Conservation (phyloP, 2,329 filamentous ascomycete genomes). For the Scytalidium lignicola region DNA sequence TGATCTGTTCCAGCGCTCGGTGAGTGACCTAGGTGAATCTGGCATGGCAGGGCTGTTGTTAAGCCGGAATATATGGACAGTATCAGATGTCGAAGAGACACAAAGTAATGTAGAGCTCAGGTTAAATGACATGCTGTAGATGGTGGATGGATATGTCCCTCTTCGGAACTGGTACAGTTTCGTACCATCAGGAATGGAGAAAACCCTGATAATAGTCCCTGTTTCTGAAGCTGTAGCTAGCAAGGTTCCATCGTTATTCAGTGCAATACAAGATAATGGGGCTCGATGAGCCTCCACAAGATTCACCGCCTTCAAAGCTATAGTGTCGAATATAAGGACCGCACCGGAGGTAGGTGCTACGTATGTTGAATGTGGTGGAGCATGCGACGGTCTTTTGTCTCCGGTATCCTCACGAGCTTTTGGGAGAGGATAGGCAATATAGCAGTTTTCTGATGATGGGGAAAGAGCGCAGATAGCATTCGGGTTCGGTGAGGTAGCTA, state of each 20-base stretch:
- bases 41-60: slow-evolving; percentile 32
- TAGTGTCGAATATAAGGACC: slow-evolving; percentile 86
- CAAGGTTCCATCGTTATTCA: slow-evolving; percentile 88
- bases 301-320: slow-evolving; percentile 86
- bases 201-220: slow-evolving; percentile 94
- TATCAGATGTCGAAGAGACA: slow-evolving; percentile 94
- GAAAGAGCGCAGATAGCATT: slow-evolving; percentile 88
- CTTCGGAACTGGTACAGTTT: slow-evolving; percentile 96
- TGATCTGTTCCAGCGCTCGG: slow-evolving; percentile 24
- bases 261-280: slow-evolving; percentile 80
- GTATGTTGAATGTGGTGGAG: slow-evolving; percentile 74
- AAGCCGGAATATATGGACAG: slow-evolving; percentile 92
- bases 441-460: slow-evolving; percentile 92
- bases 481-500: slow-evolving; percentile 90
- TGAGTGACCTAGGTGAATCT: slow-evolving; percentile 27
- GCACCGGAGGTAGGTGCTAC: slow-evolving; percentile 83
- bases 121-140: slow-evolving; percentile 99
- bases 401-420: slow-evolving; percentile 58
- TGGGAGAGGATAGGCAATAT: slow-evolving; percentile 87
- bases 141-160: slow-evolving; percentile 90
- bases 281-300: slow-evolving; percentile 94
- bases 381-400: slow-evolving; percentile 65
- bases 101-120: slow-evolving; percentile 87
- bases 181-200: slow-evolving; percentile 82
- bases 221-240: slow-evolving; percentile 95